Conservation (phyloP, 768 basidiomycete species). For the Bullera alba region DNA sequence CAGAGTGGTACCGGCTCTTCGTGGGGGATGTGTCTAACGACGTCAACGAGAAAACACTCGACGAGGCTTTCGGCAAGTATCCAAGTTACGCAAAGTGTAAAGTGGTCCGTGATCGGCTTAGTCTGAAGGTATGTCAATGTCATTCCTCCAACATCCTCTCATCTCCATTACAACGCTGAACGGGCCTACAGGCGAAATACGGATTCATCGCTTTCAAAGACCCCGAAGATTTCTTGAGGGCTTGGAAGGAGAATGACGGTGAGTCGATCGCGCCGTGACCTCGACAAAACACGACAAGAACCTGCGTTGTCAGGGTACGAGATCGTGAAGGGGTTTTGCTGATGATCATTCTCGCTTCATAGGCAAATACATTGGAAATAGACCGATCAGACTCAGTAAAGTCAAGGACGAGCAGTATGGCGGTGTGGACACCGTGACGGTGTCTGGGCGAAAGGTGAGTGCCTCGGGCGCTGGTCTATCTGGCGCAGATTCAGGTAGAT, state of each 20-base stretch:
- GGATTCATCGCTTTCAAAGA: conserved; percentile 97
- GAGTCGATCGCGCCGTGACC: conserved; percentile 34
- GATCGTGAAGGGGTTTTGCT: no score
- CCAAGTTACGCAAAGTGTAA: conserved; percentile 88
- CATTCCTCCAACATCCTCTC: neutral
- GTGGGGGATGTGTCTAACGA: conserved; percentile 98
- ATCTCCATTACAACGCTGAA: neutral
- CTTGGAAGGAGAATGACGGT: conserved; percentile 99
- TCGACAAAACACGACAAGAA: no score
- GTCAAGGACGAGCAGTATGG: conserved; percentile 66
- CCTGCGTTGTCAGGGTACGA: no score
- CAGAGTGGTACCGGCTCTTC: conserved; percentile 95
- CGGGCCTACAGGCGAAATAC: conserved; percentile 69
- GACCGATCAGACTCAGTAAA: conserved; percentile 94
- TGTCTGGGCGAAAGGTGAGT: conserved; percentile 70
- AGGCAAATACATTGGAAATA: conserved; percentile 98
- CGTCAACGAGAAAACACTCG: conserved; percentile 87
- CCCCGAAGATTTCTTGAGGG: conserved; percentile 94
- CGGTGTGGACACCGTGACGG: conserved; percentile 78
- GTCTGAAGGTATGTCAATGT: conserved; percentile 64
- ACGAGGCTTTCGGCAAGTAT: conserved; percentile 90
- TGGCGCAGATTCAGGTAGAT: neutral
- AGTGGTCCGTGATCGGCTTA: conserved; percentile 88
- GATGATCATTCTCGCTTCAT: neutral
- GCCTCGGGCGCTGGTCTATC: neutral